Conservation (phyloP, 768 basidiomycete genomes). For the Nevesoporus exiguus region DNA sequence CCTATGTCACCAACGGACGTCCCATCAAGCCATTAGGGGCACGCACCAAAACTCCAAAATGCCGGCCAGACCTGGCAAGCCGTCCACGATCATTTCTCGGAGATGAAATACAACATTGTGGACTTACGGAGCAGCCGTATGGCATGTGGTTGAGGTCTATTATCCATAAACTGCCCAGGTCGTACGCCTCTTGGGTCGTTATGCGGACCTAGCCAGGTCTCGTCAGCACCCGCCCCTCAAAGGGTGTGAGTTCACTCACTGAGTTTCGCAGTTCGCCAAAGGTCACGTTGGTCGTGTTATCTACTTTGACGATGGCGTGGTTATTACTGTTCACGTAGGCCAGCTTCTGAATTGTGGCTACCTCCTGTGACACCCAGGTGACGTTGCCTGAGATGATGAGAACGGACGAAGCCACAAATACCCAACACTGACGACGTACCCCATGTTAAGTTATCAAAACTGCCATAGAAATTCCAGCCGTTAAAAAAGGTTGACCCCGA, state of each 20-base stretch:
- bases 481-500: conserved; percentile 52
- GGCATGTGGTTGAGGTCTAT: conserved; percentile 48
- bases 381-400: conserved; percentile 45
- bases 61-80: conserved; percentile 29
- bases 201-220: conserved; percentile 38
- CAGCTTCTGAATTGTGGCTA: conserved; percentile 47
- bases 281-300: conserved; percentile 58
- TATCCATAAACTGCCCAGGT: conserved; percentile 44
- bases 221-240: background rate
- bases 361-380: conserved; percentile 49
- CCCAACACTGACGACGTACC: conserved; percentile 30
- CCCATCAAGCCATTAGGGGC: background rate
- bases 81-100: background rate
- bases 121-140: conserved; percentile 53
- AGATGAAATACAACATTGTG: background rate
- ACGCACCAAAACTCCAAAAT: conserved; percentile 31
- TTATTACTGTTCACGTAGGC: conserved; percentile 59
- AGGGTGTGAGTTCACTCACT: conserved; percentile 33
- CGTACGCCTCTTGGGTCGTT: conserved; percentile 41
- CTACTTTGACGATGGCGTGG: conserved; percentile 70
- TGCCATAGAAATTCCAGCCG: conserved; percentile 52
- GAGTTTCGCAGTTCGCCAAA: conserved; percentile 54
- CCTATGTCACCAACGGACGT: background rate
- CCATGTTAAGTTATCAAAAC: conserved; percentile 43
- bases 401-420: background rate